Evolutionary conservation across 139 green algal species (phyloP).

Genomic region (Monoraphidium neglectum): DNA sequence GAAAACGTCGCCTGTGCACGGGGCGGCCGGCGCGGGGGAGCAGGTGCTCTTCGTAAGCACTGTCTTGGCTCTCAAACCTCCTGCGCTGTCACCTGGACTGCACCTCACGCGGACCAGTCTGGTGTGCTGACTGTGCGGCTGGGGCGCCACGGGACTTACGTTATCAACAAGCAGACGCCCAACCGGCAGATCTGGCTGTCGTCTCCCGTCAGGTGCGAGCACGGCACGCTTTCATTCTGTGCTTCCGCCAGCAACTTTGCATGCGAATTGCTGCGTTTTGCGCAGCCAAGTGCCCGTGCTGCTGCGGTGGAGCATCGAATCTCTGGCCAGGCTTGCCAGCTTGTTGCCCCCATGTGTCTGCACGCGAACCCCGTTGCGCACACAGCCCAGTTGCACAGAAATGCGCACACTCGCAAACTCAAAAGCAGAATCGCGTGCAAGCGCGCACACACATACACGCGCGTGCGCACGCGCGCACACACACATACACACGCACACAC

Average conservation of each 20-base stretch:
- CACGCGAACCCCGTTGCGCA: neutral
- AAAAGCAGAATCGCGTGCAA: too few species aligned
- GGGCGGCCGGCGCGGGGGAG: neutral
- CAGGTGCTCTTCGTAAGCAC: neutral
- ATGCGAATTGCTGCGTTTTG: neutral
- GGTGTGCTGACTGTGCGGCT: conserved; percentile 85
- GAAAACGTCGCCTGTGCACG: neutral
- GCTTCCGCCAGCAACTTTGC: neutral
- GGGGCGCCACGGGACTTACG: conserved; percentile 86
- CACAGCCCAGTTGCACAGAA: neutral
- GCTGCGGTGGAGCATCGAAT: neutral
- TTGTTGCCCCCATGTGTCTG: conserved; percentile 4
- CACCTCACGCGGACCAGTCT: conserved; percentile 52
- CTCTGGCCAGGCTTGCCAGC: neutral
- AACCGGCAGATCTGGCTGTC: conserved; percentile 98
- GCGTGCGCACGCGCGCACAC: neutral
- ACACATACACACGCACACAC: neutral
- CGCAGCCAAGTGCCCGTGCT: neutral
- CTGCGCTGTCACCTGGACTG: neutral
- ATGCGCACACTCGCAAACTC: too few species aligned
- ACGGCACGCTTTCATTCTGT: neutral
- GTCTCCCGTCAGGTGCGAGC: conserved; percentile 80
- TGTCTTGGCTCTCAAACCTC: neutral
- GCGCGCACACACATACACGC: neutral
- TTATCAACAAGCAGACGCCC: conserved; percentile 97